A percentile compares a stretch with the other conserved stretches of the same genome.
Conservation (phyloP, 1,139 yeast genomes). For the Geotrichum macrosporum region DNA sequence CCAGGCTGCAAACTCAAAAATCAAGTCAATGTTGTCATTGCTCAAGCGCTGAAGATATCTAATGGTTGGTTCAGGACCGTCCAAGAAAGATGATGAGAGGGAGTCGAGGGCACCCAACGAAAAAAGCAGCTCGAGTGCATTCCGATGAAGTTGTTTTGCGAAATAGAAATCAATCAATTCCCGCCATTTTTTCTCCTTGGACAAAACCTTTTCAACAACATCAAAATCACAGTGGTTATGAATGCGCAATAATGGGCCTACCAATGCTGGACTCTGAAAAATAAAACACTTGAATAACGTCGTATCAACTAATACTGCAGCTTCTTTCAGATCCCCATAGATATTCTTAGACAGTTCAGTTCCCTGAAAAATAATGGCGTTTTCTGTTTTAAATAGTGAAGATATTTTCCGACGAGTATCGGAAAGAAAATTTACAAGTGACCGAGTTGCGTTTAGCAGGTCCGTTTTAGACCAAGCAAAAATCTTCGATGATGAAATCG, state of each 20-base stretch:
- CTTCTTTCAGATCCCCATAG: slow-evolving; percentile 21
- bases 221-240: slow-evolving; percentile 54
- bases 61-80: slow-evolving; percentile 50
- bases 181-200: slow-evolving; percentile 49
- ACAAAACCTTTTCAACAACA: slow-evolving; percentile 38
- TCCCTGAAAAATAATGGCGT: slow-evolving; percentile 4
- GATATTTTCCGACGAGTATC: slow-evolving; percentile 46
- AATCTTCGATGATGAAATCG: too few relatives aligned
- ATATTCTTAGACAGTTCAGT: slow-evolving; percentile 1
- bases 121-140: slow-evolving; percentile 62
- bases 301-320: slow-evolving; percentile 66
- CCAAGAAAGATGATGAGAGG: slow-evolving; percentile 21
- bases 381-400: slow-evolving; percentile 1
- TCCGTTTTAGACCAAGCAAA: slow-evolving; percentile 26
- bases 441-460: slow-evolving; percentile 44
- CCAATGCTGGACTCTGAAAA: slow-evolving; percentile 60
- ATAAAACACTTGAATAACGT: slow-evolving; percentile 72
- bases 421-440: slow-evolving; percentile 52
- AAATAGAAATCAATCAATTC: slow-evolving; percentile 80
- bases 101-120: slow-evolving; percentile 26
- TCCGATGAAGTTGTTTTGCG: slow-evolving; percentile 57
- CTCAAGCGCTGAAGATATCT: slow-evolving; percentile 62
- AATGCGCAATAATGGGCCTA: slow-evolving; percentile 78
- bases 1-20: slow-evolving; percentile 59
- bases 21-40: slow-evolving; percentile 48